Evolutionary conservation across 768 basidiomycete genomes (phyloP).

Genomic region (Suillus cothurnatus): DNA sequence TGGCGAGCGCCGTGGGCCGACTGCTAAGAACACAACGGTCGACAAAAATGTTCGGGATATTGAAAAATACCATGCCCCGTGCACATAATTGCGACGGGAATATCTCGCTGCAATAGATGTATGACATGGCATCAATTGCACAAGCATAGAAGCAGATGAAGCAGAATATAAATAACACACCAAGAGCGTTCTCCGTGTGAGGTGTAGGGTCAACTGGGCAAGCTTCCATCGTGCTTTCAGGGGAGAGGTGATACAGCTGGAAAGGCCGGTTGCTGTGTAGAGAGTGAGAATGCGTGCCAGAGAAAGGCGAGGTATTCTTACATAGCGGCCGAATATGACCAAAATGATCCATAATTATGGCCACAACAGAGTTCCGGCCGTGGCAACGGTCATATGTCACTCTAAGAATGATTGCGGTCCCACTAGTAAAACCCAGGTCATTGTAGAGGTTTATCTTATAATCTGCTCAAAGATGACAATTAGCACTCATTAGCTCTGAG

Average conservation of each 20-base stretch:
- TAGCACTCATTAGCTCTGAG: not conserved
- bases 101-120: conserved; percentile 1
- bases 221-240: not conserved
- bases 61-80: conserved; percentile 4
- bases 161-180: conserved; percentile 7
- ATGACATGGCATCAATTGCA: conserved; percentile 6
- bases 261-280: not conserved
- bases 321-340: not conserved
- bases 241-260: not conserved
- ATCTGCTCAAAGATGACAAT: not conserved
- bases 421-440: not conserved
- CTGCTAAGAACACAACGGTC: conserved; percentile 2
- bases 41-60: conserved; percentile 4
- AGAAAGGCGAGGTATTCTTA: not conserved
- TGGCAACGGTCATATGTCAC: not conserved
- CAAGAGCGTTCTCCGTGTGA: not conserved
- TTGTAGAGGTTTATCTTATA: not conserved
- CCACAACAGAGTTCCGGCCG: not conserved
- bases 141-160: conserved; percentile 11
- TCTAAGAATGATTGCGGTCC: not conserved
- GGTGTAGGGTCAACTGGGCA: not conserved
- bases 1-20: not conserved
- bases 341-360: not conserved
- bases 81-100: not conserved
- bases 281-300: not conserved